A percentile compares a stretch with the other conserved stretches of the same genome.
Evolutionary conservation across 306 rosid species (phyloP).

Genomic region (Alnus rubra): DNA sequence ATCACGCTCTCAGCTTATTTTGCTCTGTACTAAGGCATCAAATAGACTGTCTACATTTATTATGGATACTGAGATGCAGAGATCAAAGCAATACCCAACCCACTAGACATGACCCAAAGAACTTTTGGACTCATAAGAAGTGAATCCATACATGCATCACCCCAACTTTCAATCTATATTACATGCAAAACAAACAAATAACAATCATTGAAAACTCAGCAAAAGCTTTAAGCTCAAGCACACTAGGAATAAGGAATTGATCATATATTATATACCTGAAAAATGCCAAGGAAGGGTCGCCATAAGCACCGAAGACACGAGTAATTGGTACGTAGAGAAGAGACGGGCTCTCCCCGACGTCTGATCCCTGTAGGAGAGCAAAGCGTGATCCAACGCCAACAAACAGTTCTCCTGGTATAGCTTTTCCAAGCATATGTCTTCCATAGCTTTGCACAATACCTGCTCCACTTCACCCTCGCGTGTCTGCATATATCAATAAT

Average conservation of each 20-base stretch:
- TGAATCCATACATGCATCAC: background rate
- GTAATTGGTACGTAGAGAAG: conserved; percentile 63
- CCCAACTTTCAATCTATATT: background rate
- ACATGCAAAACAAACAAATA: background rate
- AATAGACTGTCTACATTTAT: background rate
- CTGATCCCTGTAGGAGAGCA: conserved; percentile 60
- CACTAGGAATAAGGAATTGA: background rate
- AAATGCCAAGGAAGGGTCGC: conserved; percentile 79
- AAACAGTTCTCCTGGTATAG: conserved; percentile 81
- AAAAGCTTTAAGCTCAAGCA: background rate
- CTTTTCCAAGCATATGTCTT: conserved; percentile 76
- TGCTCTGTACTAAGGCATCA: background rate
- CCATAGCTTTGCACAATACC: conserved; percentile 67
- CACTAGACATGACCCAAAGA: background rate
- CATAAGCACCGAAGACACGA: conserved; percentile 82
- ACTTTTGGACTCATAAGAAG: background rate
- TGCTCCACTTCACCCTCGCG: conserved; percentile 62
- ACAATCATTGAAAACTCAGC: background rate
- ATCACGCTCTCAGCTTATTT: background rate
- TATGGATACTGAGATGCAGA: background rate
- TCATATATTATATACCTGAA: conserved; percentile 55
- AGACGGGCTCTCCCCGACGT: conserved; percentile 48
- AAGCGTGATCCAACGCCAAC: conserved; percentile 65
- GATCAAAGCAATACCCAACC: background rate
- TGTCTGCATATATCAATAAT: conserved; percentile 38